Evolutionary conservation across 345 rosid species (phyloP).

Genomic region (Eucalyptus cloeziana): DNA sequence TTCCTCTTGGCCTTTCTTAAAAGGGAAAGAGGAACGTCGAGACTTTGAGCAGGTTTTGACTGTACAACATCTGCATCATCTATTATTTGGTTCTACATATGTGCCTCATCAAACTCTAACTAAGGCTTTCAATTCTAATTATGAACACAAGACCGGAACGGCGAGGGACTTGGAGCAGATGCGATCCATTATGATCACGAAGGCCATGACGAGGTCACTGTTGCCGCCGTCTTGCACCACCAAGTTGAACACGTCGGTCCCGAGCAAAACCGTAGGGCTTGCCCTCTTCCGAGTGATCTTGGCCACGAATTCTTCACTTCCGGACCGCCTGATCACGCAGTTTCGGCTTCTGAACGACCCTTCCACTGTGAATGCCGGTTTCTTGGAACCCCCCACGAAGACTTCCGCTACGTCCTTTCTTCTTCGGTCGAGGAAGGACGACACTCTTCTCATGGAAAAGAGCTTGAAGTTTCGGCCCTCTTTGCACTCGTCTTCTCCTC

Average conservation of each 20-base stretch:
- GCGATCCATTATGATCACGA: constrained; percentile 32
- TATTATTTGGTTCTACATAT: neutral
- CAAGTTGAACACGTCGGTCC: constrained; percentile 35
- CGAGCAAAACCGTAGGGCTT: constrained; percentile 17
- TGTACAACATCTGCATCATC: neutral
- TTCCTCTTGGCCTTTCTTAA: neutral
- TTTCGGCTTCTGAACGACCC: constrained; percentile 25
- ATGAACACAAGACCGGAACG: constrained; percentile 19
- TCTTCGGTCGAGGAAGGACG: neutral
- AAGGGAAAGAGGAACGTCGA: neutral
- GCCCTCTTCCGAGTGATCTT: constrained; percentile 18
- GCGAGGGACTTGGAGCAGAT: constrained; percentile 8
- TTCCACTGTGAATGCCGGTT: constrained; percentile 23
- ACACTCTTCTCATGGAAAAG: constrained; percentile 27
- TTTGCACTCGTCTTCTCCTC: constrained; percentile 7
- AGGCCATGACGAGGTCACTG: constrained; percentile 27
- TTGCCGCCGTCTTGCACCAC: constrained; percentile 26
- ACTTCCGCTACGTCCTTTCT: constrained; percentile 17
- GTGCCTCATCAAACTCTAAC: neutral
- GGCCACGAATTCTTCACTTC: constrained; percentile 6
- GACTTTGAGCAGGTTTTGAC: neutral
- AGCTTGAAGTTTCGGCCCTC: neutral
- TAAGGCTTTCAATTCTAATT: neutral
- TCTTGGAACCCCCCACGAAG: neutral
- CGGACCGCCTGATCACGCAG: constrained; percentile 3